Evolutionary conservation across 257 asterid species (phyloP), one percentile per base, ranked within the genome.

Genomic region (Jacaranda mimosifolia): DNA sequence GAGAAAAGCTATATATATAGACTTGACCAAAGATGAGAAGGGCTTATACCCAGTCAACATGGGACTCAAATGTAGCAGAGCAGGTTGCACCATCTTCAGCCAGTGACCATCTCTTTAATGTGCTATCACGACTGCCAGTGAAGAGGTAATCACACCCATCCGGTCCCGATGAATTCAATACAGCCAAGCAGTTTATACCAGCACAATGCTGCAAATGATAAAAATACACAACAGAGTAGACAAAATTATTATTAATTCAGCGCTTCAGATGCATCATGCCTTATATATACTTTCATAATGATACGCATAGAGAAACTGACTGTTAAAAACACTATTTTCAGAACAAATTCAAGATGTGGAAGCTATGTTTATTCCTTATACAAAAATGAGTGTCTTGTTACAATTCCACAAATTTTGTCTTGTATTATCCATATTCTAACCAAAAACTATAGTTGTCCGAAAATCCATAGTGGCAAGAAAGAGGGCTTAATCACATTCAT

Each of bases 41-140:
- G 26, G 18, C 35, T 12, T 21, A 42, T 91, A 92, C 97, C 97
- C 97, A 92, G 81, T 92, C 96, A 79, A 92, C 94, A 84, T 92
- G 97, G 13, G 96, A 90, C 88, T 92, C 97, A 77, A 89, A 90
- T 68, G 97, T 92, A 53, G 93, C 86, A 79, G 97, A 90, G 84
- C 90, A 92, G 39, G 90, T 78, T 35, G 93, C 86, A 80, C 83
- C 85, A 77, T 88, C 86, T 77, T 89, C 93, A 78, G 82, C 79
- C 90, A 92, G 74, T 73, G 87, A 84, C 97, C 97, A 92, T 88
- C 91, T 92, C 86, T 89, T 92, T 78, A 92, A 78, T 10, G 97
- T 92, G 74, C 97, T 92, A 84, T 90, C 97, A 58, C 97, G 91
- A 81, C 97, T 89, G 52, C 97, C 97, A 56, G 97, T 92, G 77